These are phyloP conservation scores for Dictyostelium citrinum DNA, from an alignment of 78 protist species.

Conservation along the genomic window DNA sequence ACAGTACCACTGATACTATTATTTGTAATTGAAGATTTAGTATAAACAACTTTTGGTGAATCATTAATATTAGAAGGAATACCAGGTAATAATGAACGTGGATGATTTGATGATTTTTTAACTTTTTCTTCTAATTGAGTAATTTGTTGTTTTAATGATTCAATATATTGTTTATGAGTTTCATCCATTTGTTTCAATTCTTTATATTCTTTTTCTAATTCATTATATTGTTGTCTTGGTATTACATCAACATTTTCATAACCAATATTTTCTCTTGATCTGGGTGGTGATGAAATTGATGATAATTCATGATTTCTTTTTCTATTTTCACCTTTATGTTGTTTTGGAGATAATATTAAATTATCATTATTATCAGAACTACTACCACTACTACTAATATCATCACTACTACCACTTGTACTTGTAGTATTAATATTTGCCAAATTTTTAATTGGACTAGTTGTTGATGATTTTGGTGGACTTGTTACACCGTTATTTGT, in stretches of 20 bases:
- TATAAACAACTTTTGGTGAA: not conserved
- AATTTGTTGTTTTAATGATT: slow-evolving; percentile 13
- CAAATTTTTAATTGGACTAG: not conserved
- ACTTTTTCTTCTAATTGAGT: not conserved
- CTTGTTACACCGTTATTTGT: not conserved
- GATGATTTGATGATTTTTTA: not conserved
- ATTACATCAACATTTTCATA: not conserved
- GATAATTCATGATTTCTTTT: not conserved
- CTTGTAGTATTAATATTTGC: not conserved
- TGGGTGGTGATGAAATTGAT: not conserved
- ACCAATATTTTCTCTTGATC: not conserved
- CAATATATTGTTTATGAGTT: not conserved
- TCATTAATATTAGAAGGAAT: not conserved
- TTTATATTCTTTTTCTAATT: not conserved
- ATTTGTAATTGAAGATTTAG: not conserved
- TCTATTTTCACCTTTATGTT: slow-evolving; percentile 4
- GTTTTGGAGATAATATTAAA: not conserved
- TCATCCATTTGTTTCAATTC: not conserved
- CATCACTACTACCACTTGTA: not conserved
- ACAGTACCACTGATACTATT: not conserved
- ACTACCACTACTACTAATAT: not conserved
- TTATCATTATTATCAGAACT: not conserved
- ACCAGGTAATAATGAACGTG: slow-evolving; percentile 1
- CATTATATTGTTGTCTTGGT: not conserved
- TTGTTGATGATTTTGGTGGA: not conserved